Percentiles rank a stretch among this genome's conserved stretches.
phyloP scores from a whole-genome alignment of 805 yeast genomes.

The Candida bentonensis region DNA sequence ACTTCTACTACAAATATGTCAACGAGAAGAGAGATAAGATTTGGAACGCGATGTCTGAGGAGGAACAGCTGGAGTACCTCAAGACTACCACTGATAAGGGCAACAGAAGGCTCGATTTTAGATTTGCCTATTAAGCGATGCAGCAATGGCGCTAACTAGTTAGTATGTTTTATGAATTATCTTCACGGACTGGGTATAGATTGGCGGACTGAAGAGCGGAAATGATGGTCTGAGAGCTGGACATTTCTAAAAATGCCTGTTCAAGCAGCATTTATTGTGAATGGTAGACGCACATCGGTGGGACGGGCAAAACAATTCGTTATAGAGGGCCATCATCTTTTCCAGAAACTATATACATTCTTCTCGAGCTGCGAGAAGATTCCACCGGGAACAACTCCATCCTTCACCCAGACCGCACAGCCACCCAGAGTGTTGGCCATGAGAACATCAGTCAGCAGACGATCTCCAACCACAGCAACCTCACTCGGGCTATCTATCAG shows the following conservation, averaged over 20 bases:
- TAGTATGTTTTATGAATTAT: background rate
- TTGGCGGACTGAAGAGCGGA: background rate
- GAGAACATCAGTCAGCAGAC: slow-evolving; percentile 79
- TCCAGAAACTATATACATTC: background rate
- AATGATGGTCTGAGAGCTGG: background rate
- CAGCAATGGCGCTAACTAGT: background rate
- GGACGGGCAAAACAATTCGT: too few species aligned
- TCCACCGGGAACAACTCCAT: slow-evolving; percentile 40
- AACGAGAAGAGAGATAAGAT: slow-evolving; percentile 23
- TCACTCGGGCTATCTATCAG: slow-evolving; percentile 37
- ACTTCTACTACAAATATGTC: slow-evolving; percentile 19
- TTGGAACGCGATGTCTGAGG: slow-evolving; percentile 38
- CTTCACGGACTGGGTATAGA: background rate
- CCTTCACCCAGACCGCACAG: slow-evolving; percentile 66
- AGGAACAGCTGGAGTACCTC: slow-evolving; percentile 35
- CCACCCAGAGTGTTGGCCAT: slow-evolving; percentile 94
- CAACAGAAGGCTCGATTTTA: slow-evolving; percentile 39
- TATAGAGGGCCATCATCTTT: background rate
- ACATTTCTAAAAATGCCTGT: background rate
- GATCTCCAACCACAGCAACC: slow-evolving; percentile 79
- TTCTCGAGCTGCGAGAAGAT: background rate
- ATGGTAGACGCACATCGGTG: too few species aligned
- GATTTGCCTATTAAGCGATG: slow-evolving; percentile 19
- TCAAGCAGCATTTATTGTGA: background rate
- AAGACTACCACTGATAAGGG: slow-evolving; percentile 37